Evolutionary conservation across 108 stramenopile species (phyloP).

Genomic region (Seminavis robusta): DNA sequence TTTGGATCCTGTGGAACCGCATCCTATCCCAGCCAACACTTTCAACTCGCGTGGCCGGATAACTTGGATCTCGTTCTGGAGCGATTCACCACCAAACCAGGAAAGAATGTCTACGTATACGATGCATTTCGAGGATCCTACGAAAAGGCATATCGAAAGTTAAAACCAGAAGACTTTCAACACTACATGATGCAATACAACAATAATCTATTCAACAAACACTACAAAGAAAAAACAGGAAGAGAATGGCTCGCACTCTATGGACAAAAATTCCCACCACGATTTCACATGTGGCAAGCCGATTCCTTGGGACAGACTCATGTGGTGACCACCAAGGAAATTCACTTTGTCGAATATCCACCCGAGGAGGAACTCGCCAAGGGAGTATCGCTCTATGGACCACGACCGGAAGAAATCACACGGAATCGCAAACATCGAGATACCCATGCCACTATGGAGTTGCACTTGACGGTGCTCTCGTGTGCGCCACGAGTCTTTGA

Average conservation of each 20-base stretch:
- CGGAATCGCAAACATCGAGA: constrained; percentile 32
- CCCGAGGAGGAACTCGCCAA: constrained; percentile 6
- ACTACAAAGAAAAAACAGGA: constrained; percentile 41
- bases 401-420: constrained; percentile 15
- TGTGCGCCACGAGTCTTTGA: constrained; percentile 70
- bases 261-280: constrained; percentile 20
- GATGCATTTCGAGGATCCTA: constrained; percentile 50
- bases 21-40: constrained; percentile 38
- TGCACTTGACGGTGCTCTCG: constrained; percentile 58
- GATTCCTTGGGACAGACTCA: constrained; percentile 47
- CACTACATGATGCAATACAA: constrained; percentile 41
- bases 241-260: constrained; percentile 45
- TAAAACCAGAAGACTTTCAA: constrained; percentile 24
- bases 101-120: constrained; percentile 51
- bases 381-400: constrained; percentile 5
- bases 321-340: constrained; percentile 35
- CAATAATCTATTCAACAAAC: constrained; percentile 38
- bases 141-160: constrained; percentile 33
- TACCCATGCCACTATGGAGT: constrained; percentile 17
- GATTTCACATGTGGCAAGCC: constrained; percentile 48
- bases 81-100: constrained; percentile 12
- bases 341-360: constrained; percentile 39
- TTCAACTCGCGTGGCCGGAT: constrained; percentile 17
- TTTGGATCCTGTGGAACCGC: constrained; percentile 46
- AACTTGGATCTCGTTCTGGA: constrained; percentile 8